Evolutionary conservation across 345 rosid species (phyloP).

Genomic region (Citrus mangshanensis): DNA sequence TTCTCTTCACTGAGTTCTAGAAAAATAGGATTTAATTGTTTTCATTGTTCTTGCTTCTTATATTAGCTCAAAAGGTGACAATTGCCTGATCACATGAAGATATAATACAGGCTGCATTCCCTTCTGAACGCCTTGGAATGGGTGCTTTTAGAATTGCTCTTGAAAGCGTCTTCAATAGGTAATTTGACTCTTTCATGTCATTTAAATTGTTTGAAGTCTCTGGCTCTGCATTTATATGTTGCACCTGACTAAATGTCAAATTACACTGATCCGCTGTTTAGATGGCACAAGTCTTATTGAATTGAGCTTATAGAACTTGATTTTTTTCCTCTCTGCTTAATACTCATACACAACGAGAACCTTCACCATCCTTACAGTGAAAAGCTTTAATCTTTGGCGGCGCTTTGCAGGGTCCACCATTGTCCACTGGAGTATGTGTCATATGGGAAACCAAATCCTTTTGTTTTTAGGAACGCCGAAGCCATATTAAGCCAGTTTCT

Average conservation of each 20-base stretch:
- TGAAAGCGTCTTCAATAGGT: slow-evolving; percentile 49
- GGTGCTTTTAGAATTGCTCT: slow-evolving; percentile 53
- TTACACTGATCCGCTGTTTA: neutral
- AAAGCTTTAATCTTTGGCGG: neutral
- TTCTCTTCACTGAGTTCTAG: neutral
- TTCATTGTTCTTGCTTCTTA: neutral
- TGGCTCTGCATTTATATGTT: neutral
- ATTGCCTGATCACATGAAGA: neutral
- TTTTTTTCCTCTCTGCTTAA: neutral
- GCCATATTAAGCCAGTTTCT: slow-evolving; percentile 30
- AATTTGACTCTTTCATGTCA: neutral
- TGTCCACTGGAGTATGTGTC: slow-evolving; percentile 28
- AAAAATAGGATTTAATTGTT: neutral
- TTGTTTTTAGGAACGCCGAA: slow-evolving; percentile 43
- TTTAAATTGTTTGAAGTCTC: neutral
- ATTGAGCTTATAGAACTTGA: neutral
- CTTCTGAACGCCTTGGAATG: slow-evolving; percentile 41
- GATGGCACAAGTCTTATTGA: neutral
- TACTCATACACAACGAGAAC: neutral
- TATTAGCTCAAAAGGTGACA: neutral
- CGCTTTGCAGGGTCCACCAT: slow-evolving; percentile 34
- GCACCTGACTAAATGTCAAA: neutral
- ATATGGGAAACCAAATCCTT: slow-evolving; percentile 49
- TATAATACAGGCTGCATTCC: slow-evolving; percentile 39
- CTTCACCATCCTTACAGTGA: neutral